Evolutionary conservation across 2,329 filamentous ascomycete genomes (phyloP), one percentile per base, ranked within the genome.

Genomic region (Phialocephala subalpina): DNA sequence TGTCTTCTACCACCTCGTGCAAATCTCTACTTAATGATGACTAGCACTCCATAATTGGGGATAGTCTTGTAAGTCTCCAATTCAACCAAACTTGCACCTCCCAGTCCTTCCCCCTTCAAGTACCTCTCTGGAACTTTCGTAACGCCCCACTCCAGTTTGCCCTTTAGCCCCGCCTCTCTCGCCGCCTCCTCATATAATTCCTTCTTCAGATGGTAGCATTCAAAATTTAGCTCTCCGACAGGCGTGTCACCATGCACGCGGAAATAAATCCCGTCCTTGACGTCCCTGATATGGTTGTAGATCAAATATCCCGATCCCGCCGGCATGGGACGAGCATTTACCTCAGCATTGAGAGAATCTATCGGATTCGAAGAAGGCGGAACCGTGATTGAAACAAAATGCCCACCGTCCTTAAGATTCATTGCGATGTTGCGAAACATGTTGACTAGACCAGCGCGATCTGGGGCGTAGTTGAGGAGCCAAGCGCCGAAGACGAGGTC

Each of bases 391-490:
- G 73, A 74, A 42, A 80, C 70, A 60, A 78, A 79, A 22, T 69
- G 68, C 1, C 78, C 78, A 5, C 75, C 78, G 0, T 74, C 72
- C 58, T 73, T 75, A n/a, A 80, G 74, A 67, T 79, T 78, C 22
- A 72, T 53, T 8, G 75, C 64, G 27, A 80, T 72, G 40, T 77
- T 80, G 36, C 69, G 64, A 63, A 75, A 81, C 76, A 80, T 80
- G 20, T 61, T 67, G 3, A 75, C 69, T 63, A 80, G 68, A 14
- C 72, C 74, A 25, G 68, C 66, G 8, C 67, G 62, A 58, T 67
- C 73, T 22, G 68, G 33, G 0, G 78, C 77, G 59, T 80, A 80
- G 70, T 80, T 80, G 27, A 80, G 73, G 35, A 80, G 65, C 77
- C 78, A 80, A 8, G 73, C 74, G 4, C 70, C 79, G 20, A 77